Evolutionary conservation across 2,329 filamentous ascomycete species (phyloP).

Genomic region (Claviceps digitariae): DNA sequence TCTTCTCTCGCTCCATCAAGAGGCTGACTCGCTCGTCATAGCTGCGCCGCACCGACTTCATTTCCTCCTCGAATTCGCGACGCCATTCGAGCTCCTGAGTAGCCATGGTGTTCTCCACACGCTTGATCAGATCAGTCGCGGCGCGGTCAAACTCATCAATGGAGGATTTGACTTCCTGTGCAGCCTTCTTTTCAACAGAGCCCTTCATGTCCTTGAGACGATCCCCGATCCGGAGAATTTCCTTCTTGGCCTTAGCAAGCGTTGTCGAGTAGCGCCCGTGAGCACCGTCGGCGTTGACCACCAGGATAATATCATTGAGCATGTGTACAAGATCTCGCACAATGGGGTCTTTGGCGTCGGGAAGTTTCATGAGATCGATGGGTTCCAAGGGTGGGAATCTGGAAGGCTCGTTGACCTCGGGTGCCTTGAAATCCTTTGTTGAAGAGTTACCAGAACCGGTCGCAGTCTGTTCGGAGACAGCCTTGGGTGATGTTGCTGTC

Average conservation of each 20-base stretch:
- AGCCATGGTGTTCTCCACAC: constrained; percentile 73
- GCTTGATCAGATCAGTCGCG: constrained; percentile 72
- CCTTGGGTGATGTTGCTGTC: constrained; percentile 13
- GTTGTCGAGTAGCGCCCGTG: constrained; percentile 64
- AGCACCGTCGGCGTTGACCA: constrained; percentile 77
- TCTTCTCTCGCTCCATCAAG: constrained; percentile 64
- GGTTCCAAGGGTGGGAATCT: constrained; percentile 49
- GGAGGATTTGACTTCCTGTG: constrained; percentile 60
- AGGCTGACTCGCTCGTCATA: constrained; percentile 72
- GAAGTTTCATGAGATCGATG: constrained; percentile 66
- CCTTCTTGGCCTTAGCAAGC: constrained; percentile 73
- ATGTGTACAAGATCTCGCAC: constrained; percentile 91
- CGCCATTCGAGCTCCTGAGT: constrained; percentile 73
- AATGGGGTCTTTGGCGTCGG: constrained; percentile 67
- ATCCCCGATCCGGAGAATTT: constrained; percentile 62
- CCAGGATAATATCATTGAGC: constrained; percentile 88
- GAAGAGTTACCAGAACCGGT: constrained; percentile 14
- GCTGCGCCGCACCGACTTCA: constrained; percentile 59
- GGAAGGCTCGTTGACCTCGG: constrained; percentile 54
- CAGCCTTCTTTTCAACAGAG: constrained; percentile 54
- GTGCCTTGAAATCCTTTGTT: constrained; percentile 32
- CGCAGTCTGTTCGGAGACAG: constrained; percentile 6
- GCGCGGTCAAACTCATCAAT: constrained; percentile 72
- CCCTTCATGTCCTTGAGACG: constrained; percentile 66
- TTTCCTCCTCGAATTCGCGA: constrained; percentile 76